Base-by-base conservation (phyloP, 2,329 filamentous ascomycete genomes). In the Calonectria pseudoreteaudii region DNA sequence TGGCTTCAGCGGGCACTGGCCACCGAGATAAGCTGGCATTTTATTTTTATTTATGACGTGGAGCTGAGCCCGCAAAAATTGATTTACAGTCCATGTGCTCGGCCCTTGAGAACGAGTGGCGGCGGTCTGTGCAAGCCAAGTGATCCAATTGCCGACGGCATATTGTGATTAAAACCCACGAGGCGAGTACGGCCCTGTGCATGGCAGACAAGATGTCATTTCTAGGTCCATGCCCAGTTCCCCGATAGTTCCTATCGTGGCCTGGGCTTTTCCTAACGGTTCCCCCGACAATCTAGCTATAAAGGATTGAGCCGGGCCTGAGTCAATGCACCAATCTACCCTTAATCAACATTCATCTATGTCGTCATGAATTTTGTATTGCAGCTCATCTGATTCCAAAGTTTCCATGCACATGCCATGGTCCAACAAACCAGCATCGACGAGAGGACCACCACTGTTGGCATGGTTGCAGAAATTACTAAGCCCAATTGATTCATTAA, bases 311-410 rank as follows among this genome's bases (percentile, higher is more conserved):
- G 14, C 34, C 26, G 10, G 44, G 13, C 13, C 3, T 38, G 56
- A 20, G 31, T 62, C 23, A 62, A 62, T 62, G 56, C 56, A 62
- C 11, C 26, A n/a, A 23, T 62, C 8, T 36, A 36, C 38, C 26
- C 56, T 62, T 62, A 41, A 62, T 62, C 23, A 62, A 62, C 30
- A 10, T 62, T 62, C 56, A 62, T 62, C 34, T 62, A 41, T 34
- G 26, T 16, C 9, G 14, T 62, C 23, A 62, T 62, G 56, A 62
- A 41, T 28, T 28, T 36, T 36, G 26, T 28, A 41, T 36, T 62
- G 34, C 36, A 6, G 23, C 56, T 41, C 34, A 62, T 62, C 14
- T 28, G 14, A 26, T 60, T 36, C n/a, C 56, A 62, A 41, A 14
- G 14, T 28, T 23, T 38, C 13, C 23, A 18, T 62, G 56, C n/a